Conservation (phyloP, 805 yeast species). For the Kuraishia hungarica region DNA sequence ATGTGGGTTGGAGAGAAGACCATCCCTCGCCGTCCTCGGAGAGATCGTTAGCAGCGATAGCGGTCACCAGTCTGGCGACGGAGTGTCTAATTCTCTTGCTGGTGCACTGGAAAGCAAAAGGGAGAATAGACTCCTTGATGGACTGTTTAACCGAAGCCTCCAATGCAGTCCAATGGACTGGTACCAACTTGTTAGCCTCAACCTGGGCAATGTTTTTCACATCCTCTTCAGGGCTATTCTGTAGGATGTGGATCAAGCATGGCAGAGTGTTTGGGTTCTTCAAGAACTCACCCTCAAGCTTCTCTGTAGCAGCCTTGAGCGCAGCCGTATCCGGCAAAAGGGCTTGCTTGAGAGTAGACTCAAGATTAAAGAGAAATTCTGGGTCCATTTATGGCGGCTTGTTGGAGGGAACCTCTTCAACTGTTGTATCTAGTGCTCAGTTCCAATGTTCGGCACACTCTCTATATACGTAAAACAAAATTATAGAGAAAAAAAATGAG, state of each 20-base stretch:
- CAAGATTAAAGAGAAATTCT: slow-evolving; percentile 61
- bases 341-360: slow-evolving; percentile 70
- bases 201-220: slow-evolving; percentile 92
- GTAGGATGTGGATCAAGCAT: slow-evolving; percentile 74
- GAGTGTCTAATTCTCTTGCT: slow-evolving; percentile 72
- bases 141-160: slow-evolving; percentile 43
- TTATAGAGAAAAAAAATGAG: background rate
- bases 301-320: slow-evolving; percentile 75
- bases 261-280: slow-evolving; percentile 66
- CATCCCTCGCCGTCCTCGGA: slow-evolving; percentile 48
- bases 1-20: slow-evolving; percentile 66
- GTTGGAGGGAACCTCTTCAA: background rate
- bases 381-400: slow-evolving; percentile 45
- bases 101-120: slow-evolving; percentile 58
- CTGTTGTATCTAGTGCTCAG: background rate
- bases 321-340: slow-evolving; percentile 74
- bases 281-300: slow-evolving; percentile 68
- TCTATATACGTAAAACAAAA: background rate
- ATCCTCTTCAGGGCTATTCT: slow-evolving; percentile 58
- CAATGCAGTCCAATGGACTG: slow-evolving; percentile 56
- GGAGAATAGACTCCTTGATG: slow-evolving; percentile 62
- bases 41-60: slow-evolving; percentile 74
- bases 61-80: slow-evolving; percentile 80
- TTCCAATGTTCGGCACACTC: no score
- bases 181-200: slow-evolving; percentile 81